Evolutionary conservation across 176 grass and related monocot genomes (phyloP).

Genomic region (Bromus sterilis): DNA sequence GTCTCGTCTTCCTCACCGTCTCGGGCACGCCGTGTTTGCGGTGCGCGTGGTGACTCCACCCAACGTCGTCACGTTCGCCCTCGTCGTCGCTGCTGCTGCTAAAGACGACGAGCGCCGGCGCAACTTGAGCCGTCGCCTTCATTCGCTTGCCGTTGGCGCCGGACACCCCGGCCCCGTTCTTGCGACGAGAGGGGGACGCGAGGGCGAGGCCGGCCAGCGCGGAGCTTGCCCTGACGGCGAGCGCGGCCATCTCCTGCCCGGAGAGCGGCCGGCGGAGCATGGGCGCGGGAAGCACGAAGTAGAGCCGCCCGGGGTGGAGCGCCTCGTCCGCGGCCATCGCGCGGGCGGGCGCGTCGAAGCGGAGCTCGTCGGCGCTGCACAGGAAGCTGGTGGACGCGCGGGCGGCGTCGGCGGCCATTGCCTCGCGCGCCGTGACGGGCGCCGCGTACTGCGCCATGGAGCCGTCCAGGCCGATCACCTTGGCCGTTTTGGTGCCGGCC

Average conservation of each 20-base stretch:
- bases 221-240: slow-evolving; percentile 43
- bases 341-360: slow-evolving; percentile 20
- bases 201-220: slow-evolving; percentile 9
- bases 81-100: not conserved
- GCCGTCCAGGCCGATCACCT: slow-evolving; percentile 46
- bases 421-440: slow-evolving; percentile 20
- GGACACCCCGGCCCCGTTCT: not conserved
- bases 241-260: slow-evolving; percentile 48
- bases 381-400: slow-evolving; percentile 24
- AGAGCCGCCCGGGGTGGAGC: slow-evolving; percentile 41
- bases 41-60: no score
- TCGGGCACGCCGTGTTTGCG: not conserved
- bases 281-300: slow-evolving; percentile 46
- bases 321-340: slow-evolving; percentile 22
- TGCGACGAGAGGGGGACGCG: not conserved
- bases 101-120: not conserved
- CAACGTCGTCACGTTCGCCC: not conserved
- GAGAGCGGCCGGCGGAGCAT: slow-evolving; percentile 27
- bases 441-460: slow-evolving; percentile 27
- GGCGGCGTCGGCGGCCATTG: slow-evolving; percentile 6
- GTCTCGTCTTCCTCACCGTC: not conserved
- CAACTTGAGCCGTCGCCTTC: not conserved
- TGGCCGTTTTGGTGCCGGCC: slow-evolving; percentile 12
- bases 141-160: not conserved
- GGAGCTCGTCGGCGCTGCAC: slow-evolving; percentile 71